phyloP scores from a whole-genome alignment of 148 eudicot genomes.

The Rhododendron kiyosumense region DNA sequence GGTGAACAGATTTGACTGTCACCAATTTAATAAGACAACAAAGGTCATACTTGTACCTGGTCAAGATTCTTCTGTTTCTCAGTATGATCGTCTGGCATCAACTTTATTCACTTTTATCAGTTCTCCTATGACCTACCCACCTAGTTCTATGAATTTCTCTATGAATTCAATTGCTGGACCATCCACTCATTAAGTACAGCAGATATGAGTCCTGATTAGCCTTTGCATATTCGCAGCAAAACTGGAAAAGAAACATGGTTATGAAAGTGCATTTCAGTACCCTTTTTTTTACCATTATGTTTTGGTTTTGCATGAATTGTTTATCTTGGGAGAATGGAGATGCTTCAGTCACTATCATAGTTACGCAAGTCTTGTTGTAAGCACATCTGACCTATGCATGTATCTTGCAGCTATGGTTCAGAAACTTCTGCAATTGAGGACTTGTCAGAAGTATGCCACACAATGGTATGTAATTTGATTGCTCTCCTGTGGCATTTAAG shows the following conservation, averaged over 20 bases:
- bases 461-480: slow-evolving; percentile 48
- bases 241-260: neutral
- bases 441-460: slow-evolving; percentile 70
- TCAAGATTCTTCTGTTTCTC: neutral
- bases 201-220: neutral
- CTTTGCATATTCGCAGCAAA: neutral
- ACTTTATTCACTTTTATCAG: neutral
- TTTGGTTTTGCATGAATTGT: neutral
- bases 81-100: neutral
- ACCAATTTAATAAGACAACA: neutral
- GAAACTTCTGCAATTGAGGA: slow-evolving; percentile 71
- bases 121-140: neutral
- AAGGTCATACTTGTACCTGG: neutral
- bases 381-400: slow-evolving; percentile 2
- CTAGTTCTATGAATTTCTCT: neutral
- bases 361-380: neutral
- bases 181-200: neutral
- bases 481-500: neutral
- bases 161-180: neutral
- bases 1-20: neutral
- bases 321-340: neutral
- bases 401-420: slow-evolving; percentile 78
- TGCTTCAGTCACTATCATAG: neutral
- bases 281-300: neutral
- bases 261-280: neutral